Evolutionary conservation across 129 eudicot species (phyloP).

Genomic region (Escallonia herrerae): DNA sequence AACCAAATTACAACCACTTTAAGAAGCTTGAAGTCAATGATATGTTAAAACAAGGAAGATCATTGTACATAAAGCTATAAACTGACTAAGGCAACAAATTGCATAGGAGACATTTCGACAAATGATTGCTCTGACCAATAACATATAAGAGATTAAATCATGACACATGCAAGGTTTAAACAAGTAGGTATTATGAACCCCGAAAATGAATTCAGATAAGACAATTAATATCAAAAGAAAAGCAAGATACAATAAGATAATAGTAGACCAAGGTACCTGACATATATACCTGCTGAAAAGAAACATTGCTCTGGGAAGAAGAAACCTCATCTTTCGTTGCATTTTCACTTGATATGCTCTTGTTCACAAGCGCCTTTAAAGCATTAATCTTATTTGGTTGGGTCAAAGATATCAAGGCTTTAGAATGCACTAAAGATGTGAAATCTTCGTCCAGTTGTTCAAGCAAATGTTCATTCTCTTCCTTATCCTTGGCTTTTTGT

Average conservation of each 20-base stretch:
- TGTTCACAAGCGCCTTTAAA: slow-evolving; percentile 51
- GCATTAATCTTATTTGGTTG: slow-evolving; percentile 67
- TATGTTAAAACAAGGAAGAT: neutral
- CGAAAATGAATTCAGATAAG: neutral
- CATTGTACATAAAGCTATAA: too few relatives aligned
- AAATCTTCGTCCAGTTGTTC: slow-evolving; percentile 84
- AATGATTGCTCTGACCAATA: neutral
- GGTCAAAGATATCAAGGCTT: slow-evolving; percentile 50
- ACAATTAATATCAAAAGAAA: neutral
- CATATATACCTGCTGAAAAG: slow-evolving; percentile 44
- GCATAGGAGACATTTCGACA: neutral
- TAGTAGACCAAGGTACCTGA: neutral
- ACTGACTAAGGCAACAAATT: neutral
- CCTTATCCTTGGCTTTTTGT: slow-evolving; percentile 89
- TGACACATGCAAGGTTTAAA: neutral
- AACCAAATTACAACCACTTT: neutral
- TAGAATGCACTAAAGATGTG: slow-evolving; percentile 64
- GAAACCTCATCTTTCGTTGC: slow-evolving; percentile 30
- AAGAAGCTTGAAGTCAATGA: neutral
- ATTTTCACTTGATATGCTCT: slow-evolving; percentile 20
- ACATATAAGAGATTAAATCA: neutral
- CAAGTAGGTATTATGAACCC: too few relatives aligned
- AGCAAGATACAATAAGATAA: neutral
- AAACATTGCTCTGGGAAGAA: slow-evolving; percentile 17
- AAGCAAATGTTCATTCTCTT: slow-evolving; percentile 71